These are phyloP conservation scores for Lentinula lateritia DNA, from an alignment of 768 basidiomycete genomes.

Conservation along the genomic window DNA sequence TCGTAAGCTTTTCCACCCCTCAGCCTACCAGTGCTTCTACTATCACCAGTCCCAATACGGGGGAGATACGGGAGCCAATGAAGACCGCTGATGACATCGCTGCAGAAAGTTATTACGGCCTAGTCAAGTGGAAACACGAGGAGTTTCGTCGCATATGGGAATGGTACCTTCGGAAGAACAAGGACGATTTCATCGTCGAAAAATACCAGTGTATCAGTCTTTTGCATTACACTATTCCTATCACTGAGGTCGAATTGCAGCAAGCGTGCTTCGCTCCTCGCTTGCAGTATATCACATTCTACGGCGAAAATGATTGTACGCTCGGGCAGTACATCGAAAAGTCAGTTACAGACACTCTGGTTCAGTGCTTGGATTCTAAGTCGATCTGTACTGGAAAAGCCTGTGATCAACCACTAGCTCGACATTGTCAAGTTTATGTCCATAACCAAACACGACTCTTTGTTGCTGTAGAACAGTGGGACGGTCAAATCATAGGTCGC, in stretches of 20 bases:
- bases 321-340: constrained; percentile 92
- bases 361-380: constrained; percentile 66
- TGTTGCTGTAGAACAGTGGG: constrained; percentile 87
- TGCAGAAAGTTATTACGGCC: constrained; percentile 64
- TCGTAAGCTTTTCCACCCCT: constrained; percentile 22
- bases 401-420: constrained; percentile 74
- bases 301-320: constrained; percentile 88
- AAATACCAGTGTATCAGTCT: constrained; percentile 88
- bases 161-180: constrained; percentile 87
- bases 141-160: constrained; percentile 92
- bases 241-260: constrained; percentile 57
- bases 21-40: constrained; percentile 17
- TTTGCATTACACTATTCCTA: constrained; percentile 76
- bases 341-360: constrained; percentile 60
- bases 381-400: constrained; percentile 79
- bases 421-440: constrained; percentile 87
- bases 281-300: constrained; percentile 76
- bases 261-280: constrained; percentile 75
- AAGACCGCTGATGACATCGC: constrained; percentile 68
- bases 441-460: constrained; percentile 82
- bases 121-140: constrained; percentile 74
- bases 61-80: constrained; percentile 38
- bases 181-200: constrained; percentile 83
- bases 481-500: constrained; percentile 64
- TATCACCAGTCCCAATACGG: constrained; percentile 19